Evolutionary conservation across 192 early-diverging fungal species (phyloP).

Genomic region (Coemansia sp.): DNA sequence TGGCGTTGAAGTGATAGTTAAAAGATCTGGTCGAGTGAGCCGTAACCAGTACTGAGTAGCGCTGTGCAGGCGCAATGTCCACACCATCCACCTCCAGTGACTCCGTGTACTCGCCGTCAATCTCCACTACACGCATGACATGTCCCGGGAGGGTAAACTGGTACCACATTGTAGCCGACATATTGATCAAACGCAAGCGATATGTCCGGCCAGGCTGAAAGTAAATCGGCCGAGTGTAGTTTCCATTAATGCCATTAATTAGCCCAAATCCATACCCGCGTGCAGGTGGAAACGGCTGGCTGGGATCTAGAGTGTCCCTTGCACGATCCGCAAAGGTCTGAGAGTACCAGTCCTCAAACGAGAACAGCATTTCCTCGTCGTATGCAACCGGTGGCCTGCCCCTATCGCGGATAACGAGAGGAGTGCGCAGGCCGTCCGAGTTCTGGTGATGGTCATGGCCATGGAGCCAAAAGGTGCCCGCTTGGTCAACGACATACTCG

Average conservation of each 20-base stretch:
- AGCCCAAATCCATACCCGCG: slow-evolving; percentile 54
- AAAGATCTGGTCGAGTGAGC: slow-evolving; percentile 54
- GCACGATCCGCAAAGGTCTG: slow-evolving; percentile 55
- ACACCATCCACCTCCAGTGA: slow-evolving; percentile 55
- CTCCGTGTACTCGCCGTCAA: slow-evolving; percentile 66
- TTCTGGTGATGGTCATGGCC: slow-evolving; percentile 68
- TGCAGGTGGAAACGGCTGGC: slow-evolving; percentile 56
- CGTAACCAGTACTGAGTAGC: slow-evolving; percentile 74
- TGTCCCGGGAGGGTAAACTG: slow-evolving; percentile 73
- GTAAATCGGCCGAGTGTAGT: slow-evolving; percentile 44
- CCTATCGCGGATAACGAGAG: slow-evolving; percentile 65
- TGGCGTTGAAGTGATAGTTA: slow-evolving; percentile 69
- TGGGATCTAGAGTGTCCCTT: slow-evolving; percentile 49
- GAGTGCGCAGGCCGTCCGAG: slow-evolving; percentile 71
- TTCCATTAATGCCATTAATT: slow-evolving; percentile 46
- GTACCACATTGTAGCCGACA: slow-evolving; percentile 64
- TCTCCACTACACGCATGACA: slow-evolving; percentile 71
- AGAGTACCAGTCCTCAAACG: slow-evolving; percentile 70
- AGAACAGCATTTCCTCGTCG: slow-evolving; percentile 63
- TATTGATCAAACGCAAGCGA: slow-evolving; percentile 77
- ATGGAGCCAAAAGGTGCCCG: slow-evolving; percentile 84
- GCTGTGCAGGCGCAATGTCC: slow-evolving; percentile 66
- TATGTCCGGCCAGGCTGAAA: slow-evolving; percentile 75
- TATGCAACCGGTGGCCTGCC: slow-evolving; percentile 51
- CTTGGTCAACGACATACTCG: slow-evolving; percentile 59